Evolutionary conservation across 2,329 filamentous ascomycete species (phyloP), one percentile per base, ranked within the genome.

Genomic region (Sporothrix variecibatus): DNA sequence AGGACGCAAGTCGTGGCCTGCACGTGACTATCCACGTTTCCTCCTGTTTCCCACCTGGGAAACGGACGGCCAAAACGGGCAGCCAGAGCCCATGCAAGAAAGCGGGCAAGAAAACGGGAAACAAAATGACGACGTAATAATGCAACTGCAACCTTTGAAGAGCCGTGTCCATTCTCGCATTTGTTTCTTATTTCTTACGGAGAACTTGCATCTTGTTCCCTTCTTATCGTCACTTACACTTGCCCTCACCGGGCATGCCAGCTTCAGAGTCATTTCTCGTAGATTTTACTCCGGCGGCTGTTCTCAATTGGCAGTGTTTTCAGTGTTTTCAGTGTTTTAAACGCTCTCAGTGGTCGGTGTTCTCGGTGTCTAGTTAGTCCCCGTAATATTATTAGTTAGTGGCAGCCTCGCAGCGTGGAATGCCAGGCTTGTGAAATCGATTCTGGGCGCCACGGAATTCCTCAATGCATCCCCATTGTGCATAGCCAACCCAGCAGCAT

Each of bases 61-160:
- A 68, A 68, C 65, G 65, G 65, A 31, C 12, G 11, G 3, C 26
- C 17, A 15, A 51, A 68, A 51, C 43, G 65, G 65, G 40, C 38
- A 1, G 11, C 26, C 23, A n/a, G 9, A 26, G 28, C 23, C 23
- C 20, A n/a, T 38, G 67, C 65, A 53, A 38, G 43, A 38, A 56
- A 53, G 67, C 46, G 49, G 67, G 43, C 23, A 56, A 40, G 46
- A 28, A 70, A 58, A 56, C 28, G 49, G 49, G n/a, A 70, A 70
- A 43, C 49, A 43, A 40, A 40, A 40, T 60, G 34, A 71, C 68
- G 49, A 71, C 68, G 68, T 71, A 71, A 70, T 28, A 70, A 70
- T 70, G 31, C 67, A 56, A 70, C 67, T 49, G 43, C 15, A 49
- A 20, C 43, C 43, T 43, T 69, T 51, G 62, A 46, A 46, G 62